Evolutionary conservation across 1,284 basidiomycete genomes (phyloP).

Genomic region (Lentinula novae-zelandiae): DNA sequence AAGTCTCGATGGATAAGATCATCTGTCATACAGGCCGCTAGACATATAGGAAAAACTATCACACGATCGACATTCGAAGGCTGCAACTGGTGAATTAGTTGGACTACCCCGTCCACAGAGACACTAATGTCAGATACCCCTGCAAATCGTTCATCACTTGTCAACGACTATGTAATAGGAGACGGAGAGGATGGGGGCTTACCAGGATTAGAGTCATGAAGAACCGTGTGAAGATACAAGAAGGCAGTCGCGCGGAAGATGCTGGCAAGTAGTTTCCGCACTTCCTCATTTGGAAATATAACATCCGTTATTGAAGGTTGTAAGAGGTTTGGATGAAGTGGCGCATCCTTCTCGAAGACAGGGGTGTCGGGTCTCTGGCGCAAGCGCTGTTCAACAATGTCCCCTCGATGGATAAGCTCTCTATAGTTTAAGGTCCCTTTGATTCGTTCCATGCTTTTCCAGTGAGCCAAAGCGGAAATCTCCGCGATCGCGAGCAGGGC

Average conservation of each 20-base stretch:
- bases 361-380: conserved; percentile 33
- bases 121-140: conserved; percentile 70
- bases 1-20: conserved; percentile 56
- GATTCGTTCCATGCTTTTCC: conserved; percentile 62
- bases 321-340: conserved; percentile 35
- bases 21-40: conserved; percentile 70
- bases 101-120: conserved; percentile 51
- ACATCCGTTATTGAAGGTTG: conserved; percentile 25
- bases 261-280: conserved; percentile 45
- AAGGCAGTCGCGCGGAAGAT: conserved; percentile 67
- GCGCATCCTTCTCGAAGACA: conserved; percentile 28
- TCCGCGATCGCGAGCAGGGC: conserved; percentile 74
- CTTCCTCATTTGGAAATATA: conserved; percentile 37
- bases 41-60: conserved; percentile 66
- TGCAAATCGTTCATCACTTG: conserved; percentile 28
- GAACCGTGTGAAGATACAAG: conserved; percentile 67
- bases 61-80: conserved; percentile 60
- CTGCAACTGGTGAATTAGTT: conserved; percentile 49
- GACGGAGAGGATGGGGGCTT: conserved; percentile 23
- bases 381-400: conserved; percentile 61
- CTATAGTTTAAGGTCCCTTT: conserved; percentile 64
- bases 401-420: conserved; percentile 65
- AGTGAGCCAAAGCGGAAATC: conserved; percentile 67
- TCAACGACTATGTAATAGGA: conserved; percentile 6
- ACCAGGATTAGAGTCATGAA: conserved; percentile 68